A percentile compares a stretch with the other conserved stretches of the same genome.
phyloP scores from a whole-genome alignment of 2,329 filamentous ascomycete species.

The Didymella keratinophila region DNA sequence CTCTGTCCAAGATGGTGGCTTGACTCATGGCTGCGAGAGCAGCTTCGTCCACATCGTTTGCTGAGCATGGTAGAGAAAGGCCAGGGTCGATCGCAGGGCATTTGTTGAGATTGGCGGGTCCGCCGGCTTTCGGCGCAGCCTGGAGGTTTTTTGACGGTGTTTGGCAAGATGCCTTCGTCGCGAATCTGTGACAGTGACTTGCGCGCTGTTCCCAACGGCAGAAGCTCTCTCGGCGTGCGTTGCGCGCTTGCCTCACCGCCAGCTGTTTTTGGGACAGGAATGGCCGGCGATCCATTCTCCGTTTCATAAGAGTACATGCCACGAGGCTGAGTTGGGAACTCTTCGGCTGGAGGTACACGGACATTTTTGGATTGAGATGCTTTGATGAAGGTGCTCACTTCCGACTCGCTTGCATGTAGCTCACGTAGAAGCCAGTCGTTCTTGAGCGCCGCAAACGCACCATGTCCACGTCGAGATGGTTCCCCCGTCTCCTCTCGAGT shows the following conservation, averaged over 20 bases:
- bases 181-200: not conserved
- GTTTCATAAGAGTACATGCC: not conserved
- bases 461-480: not conserved
- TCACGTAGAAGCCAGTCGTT: not conserved
- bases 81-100: not conserved
- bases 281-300: not conserved
- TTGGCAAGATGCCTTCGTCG: not conserved
- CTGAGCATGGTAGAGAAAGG: not conserved
- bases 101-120: not conserved
- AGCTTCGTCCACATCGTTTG: not conserved
- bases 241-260: not conserved
- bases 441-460: not conserved
- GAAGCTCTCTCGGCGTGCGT: not conserved
- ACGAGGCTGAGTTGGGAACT: slow-evolving; percentile 5
- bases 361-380: slow-evolving; percentile 4
- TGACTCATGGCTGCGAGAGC: not conserved
- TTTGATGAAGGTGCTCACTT: slow-evolving; percentile 16
- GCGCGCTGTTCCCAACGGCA: not conserved
- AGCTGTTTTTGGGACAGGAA: not conserved
- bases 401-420: not conserved
- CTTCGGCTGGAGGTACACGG: slow-evolving; percentile 4
- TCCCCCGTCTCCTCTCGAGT: not conserved
- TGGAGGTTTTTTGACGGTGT: not conserved
- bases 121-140: not conserved
- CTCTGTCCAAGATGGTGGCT: not conserved